These are phyloP conservation scores for Polyporus tsugae DNA, from an alignment of 1,284 basidiomycete species.

Conservation along the genomic window DNA sequence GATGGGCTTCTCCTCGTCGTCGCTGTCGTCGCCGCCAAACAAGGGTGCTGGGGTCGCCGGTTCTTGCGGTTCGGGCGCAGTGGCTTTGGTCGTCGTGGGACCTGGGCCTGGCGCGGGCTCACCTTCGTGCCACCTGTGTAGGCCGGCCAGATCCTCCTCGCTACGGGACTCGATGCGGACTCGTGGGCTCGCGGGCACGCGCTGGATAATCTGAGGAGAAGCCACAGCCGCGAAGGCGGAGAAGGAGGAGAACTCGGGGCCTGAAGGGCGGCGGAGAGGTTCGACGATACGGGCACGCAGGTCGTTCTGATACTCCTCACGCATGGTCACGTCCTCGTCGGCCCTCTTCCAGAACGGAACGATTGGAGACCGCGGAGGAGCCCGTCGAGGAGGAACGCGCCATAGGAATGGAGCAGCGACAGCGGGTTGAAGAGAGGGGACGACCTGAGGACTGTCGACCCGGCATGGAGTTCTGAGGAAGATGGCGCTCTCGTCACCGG, in stretches of 20 bases:
- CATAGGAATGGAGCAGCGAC: not conserved
- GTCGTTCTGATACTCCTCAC: not conserved
- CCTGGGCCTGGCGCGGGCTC: no score
- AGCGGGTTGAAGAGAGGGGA: not conserved
- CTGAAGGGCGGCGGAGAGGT: not conserved
- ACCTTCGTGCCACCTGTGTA: not conserved
- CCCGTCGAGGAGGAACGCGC: not conserved
- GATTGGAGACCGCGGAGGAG: not conserved
- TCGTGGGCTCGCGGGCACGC: not conserved
- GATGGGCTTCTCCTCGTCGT: not conserved
- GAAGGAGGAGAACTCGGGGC: not conserved
- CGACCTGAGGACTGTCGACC: not conserved
- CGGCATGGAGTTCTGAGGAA: not conserved
- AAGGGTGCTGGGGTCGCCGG: not conserved
- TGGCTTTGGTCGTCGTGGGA: not conserved
- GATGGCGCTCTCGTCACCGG: not conserved
- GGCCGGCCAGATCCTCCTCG: not conserved
- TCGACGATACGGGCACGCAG: not conserved
- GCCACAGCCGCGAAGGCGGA: not conserved
- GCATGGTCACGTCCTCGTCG: not conserved
- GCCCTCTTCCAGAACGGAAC: not conserved
- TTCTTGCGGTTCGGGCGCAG: not conserved
- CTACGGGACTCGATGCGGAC: not conserved
- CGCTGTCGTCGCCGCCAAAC: not conserved
- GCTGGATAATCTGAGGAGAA: not conserved